Conservation (phyloP, 768 basidiomycete genomes). For the Mycena maculata region DNA sequence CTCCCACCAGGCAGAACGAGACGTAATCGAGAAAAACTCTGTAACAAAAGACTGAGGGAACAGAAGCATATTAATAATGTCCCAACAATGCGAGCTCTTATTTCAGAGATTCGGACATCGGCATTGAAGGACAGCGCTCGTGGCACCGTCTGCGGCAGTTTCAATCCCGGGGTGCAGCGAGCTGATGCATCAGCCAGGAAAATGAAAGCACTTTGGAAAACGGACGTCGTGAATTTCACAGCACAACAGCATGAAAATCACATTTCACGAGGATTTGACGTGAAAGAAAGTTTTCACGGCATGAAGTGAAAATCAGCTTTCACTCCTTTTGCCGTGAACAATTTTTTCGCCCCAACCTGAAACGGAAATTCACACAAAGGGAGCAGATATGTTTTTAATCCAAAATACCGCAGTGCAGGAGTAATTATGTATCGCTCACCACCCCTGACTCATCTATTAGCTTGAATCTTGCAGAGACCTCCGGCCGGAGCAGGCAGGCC, state of each 20-base stretch:
- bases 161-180: no score
- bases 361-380: neutral
- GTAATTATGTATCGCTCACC: neutral
- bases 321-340: neutral
- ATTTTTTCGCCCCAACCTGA: neutral
- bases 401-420: no score
- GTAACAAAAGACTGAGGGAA: no score
- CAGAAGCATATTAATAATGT: no score
- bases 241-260: no score
- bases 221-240: neutral
- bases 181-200: neutral
- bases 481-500: slow-evolving; percentile 5
- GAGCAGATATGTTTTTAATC: no score
- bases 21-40: no score
- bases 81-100: no score
- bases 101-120: no score
- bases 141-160: no score
- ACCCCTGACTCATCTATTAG: neutral
- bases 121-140: no score
- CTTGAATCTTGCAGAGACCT: slow-evolving; percentile 1
- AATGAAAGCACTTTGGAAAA: neutral
- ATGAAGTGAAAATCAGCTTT: neutral
- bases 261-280: neutral
- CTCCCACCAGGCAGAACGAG: no score
- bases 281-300: neutral